These are phyloP conservation scores for Cladophialophora psammophila DNA, from an alignment of 2,329 filamentous ascomycete genomes.

Conservation along the genomic window DNA sequence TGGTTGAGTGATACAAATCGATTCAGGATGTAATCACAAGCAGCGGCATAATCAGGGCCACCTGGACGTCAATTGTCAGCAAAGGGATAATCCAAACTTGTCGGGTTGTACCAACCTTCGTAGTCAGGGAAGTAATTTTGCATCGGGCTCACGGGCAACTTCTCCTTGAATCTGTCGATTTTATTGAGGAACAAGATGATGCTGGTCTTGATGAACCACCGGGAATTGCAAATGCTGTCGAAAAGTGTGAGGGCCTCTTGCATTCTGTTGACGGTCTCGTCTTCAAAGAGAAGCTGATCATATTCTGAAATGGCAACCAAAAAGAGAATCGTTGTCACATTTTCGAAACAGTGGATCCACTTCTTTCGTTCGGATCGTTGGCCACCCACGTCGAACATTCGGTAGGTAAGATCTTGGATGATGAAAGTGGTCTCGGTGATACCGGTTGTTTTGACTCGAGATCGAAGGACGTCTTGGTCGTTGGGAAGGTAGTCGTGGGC, in stretches of 20 bases:
- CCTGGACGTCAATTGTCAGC: constrained; percentile 56
- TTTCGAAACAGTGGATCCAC: constrained; percentile 99
- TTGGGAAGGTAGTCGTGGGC: constrained; percentile 92
- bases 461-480: constrained; percentile 92
- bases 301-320: constrained; percentile 96
- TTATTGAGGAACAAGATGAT: constrained; percentile 79
- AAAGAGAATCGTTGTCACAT: constrained; percentile 96
- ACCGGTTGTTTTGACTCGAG: constrained; percentile 96
- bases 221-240: constrained; percentile 75
- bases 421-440: constrained; percentile 97
- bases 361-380: constrained; percentile 97
- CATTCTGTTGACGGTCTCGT: constrained; percentile 88
- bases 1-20: constrained; percentile 98
- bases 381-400: constrained; percentile 97
- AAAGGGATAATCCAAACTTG: constrained; percentile 12
- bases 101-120: constrained; percentile 62
- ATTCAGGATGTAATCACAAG: constrained; percentile 99
- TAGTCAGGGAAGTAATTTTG: constrained; percentile 79
- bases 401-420: constrained; percentile 91
- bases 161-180: constrained; percentile 78
- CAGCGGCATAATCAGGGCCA: constrained; percentile 91
- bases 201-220: constrained; percentile 76
- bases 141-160: constrained; percentile 75
- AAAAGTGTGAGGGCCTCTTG: constrained; percentile 75
- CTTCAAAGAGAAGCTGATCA: constrained; percentile 93